Percentiles rank a stretch among this genome's conserved stretches.
phyloP scores from a whole-genome alignment of 345 rosid species.

The Camelina sativa region DNA sequence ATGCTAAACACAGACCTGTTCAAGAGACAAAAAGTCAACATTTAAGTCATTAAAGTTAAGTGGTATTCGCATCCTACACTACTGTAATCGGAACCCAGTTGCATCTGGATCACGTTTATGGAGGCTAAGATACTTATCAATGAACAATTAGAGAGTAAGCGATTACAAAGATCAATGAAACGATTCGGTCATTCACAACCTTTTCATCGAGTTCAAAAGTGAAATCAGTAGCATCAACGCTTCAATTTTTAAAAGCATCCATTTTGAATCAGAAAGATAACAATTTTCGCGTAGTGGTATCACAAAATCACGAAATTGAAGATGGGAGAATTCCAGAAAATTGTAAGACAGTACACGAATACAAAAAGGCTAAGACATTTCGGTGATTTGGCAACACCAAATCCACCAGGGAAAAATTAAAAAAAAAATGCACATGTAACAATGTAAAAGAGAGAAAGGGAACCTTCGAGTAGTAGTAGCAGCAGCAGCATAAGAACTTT shows the following conservation, averaged over 20 bases:
- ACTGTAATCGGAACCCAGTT: background rate
- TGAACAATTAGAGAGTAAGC: slow-evolving; percentile 4
- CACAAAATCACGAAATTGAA: background rate
- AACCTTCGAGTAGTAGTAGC: slow-evolving; percentile 19
- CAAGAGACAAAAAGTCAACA: slow-evolving; percentile 29
- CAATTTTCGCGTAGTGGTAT: background rate
- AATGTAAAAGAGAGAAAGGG: slow-evolving; percentile 14
- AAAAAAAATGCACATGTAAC: background rate
- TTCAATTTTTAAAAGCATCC: background rate
- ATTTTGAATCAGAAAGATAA: background rate
- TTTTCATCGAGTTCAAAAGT: too few species aligned
- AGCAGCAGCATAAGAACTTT: slow-evolving; percentile 12
- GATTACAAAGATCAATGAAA: background rate
- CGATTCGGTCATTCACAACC: background rate
- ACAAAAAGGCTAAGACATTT: slow-evolving; percentile 22
- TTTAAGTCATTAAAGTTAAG: background rate
- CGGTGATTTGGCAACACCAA: background rate
- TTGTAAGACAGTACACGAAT: background rate
- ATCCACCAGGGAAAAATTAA: background rate
- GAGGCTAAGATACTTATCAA: background rate
- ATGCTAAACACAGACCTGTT: slow-evolving; percentile 10
- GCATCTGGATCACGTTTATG: background rate
- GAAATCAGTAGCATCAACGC: background rate
- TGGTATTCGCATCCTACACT: background rate
- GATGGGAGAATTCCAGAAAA: background rate